Evolutionary conservation across 768 basidiomycete species (phyloP).

Genomic region (Pisolithus orientalis): DNA sequence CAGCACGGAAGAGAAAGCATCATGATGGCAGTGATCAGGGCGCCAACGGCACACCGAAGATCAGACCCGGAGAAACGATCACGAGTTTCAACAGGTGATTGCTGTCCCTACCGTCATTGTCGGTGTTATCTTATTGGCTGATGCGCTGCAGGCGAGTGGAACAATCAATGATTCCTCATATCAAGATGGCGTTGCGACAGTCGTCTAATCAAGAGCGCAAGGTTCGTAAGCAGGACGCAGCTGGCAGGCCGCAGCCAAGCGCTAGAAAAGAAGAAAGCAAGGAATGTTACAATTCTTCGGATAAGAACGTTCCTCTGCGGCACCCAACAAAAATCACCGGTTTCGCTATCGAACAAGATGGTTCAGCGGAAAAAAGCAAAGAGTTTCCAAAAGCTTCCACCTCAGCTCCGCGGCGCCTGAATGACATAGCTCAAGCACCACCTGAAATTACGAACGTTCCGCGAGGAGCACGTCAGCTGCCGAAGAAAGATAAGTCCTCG

Average conservation of each 20-base stretch:
- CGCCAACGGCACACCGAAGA: constrained; percentile 32
- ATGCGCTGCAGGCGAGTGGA: constrained; percentile 57
- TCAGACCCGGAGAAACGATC: constrained; percentile 64
- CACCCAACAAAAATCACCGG: constrained; percentile 1
- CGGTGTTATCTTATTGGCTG: neutral
- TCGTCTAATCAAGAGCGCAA: constrained; percentile 49
- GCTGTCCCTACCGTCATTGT: neutral
- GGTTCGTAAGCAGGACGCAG: constrained; percentile 28
- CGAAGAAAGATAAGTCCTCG: constrained; percentile 22
- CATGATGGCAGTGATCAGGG: constrained; percentile 14
- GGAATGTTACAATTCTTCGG: constrained; percentile 7
- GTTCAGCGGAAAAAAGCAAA: constrained; percentile 16
- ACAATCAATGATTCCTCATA: constrained; percentile 57
- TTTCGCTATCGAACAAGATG: constrained; percentile 16
- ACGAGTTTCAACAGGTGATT: constrained; percentile 70
- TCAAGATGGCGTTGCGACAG: constrained; percentile 53
- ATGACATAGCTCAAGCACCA: constrained; percentile 66
- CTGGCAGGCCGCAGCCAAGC: constrained; percentile 11
- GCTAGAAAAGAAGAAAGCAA: constrained; percentile 7
- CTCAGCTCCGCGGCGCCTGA: constrained; percentile 57
- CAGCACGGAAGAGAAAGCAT: constrained; percentile 24
- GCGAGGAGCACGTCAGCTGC: constrained; percentile 33
- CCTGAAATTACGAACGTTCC: constrained; percentile 55
- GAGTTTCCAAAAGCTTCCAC: constrained; percentile 49
- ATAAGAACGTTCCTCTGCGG: constrained; percentile 10